phyloP scores from a whole-genome alignment of 305 asterid genomes.

The Solanum hybrid region DNA sequence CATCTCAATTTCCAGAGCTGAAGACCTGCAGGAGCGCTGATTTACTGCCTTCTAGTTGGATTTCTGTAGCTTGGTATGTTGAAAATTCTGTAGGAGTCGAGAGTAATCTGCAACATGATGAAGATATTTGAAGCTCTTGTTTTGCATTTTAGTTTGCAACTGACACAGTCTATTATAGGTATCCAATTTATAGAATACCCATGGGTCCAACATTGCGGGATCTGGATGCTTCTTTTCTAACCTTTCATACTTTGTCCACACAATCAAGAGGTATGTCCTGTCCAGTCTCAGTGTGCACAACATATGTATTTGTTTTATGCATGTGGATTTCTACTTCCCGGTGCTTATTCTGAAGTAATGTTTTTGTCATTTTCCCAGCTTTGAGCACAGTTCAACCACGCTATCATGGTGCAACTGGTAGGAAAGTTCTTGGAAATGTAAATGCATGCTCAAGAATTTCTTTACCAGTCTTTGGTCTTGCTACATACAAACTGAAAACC shows the following conservation, averaged over 20 bases:
- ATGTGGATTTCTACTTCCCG: not conserved
- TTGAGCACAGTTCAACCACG: slow-evolving; percentile 30
- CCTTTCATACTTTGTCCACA: slow-evolving; percentile 73
- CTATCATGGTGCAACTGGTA: slow-evolving; percentile 32
- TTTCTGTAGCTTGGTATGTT: slow-evolving; percentile 78
- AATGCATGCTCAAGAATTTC: slow-evolving; percentile 44
- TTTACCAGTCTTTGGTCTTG: slow-evolving; percentile 74
- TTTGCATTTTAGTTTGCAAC: slow-evolving; percentile 12
- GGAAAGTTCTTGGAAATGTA: slow-evolving; percentile 18
- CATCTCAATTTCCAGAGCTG: slow-evolving; percentile 56
- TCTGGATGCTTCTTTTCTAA: slow-evolving; percentile 61
- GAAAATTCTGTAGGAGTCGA: not conserved
- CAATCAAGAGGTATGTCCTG: slow-evolving; percentile 36
- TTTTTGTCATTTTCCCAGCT: slow-evolving; percentile 4
- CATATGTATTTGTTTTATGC: not conserved
- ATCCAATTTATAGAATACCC: slow-evolving; percentile 82
- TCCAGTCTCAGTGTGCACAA: not conserved
- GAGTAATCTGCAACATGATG: not conserved
- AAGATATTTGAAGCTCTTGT: not conserved
- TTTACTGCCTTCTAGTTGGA: slow-evolving; percentile 80
- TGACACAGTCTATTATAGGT: slow-evolving; percentile 41
- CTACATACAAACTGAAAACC: slow-evolving; percentile 62
- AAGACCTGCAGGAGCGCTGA: slow-evolving; percentile 62
- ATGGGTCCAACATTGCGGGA: slow-evolving; percentile 56
- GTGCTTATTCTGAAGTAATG: slow-evolving; percentile 1